Percentiles rank a stretch among this genome's conserved stretches.
Conservation (phyloP, 148 eudicot genomes). For the Agrostemma githago region DNA sequence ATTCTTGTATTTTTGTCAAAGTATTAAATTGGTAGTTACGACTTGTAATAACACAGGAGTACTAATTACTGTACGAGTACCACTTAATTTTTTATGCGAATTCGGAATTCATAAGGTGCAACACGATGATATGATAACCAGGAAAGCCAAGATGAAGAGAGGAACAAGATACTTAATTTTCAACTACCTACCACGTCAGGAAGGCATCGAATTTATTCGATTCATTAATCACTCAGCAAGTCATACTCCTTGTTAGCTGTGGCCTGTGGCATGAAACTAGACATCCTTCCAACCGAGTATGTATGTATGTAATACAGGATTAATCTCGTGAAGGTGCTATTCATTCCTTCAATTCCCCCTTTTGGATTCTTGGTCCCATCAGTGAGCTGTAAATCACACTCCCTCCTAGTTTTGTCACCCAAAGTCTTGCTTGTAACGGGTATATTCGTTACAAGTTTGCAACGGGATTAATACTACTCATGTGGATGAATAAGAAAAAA, state of each 20-base stretch:
- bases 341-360: neutral
- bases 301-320: neutral
- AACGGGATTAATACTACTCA: too few relatives aligned
- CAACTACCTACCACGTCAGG: conserved; percentile 2
- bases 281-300: conserved; percentile 4
- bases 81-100: too few relatives aligned
- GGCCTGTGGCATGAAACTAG: conserved; percentile 14
- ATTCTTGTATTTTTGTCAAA: too few relatives aligned
- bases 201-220: conserved; percentile 17
- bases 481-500: too few relatives aligned
- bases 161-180: conserved; percentile 7
- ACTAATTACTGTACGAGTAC: too few relatives aligned
- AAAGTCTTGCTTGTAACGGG: too few relatives aligned
- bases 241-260: conserved; percentile 16
- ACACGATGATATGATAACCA: neutral
- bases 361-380: conserved; percentile 18
- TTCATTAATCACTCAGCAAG: neutral
- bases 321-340: conserved; percentile 10
- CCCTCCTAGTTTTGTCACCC: too few relatives aligned
- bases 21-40: too few relatives aligned
- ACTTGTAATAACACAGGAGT: too few relatives aligned
- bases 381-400: conserved; percentile 21
- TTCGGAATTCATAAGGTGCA: neutral
- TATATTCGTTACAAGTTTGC: too few relatives aligned
- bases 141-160: neutral